Percentiles rank a stretch among this genome's conserved stretches.
Conservation (phyloP, 192 early-diverging fungal genomes). For the Coemansia sp. region DNA sequence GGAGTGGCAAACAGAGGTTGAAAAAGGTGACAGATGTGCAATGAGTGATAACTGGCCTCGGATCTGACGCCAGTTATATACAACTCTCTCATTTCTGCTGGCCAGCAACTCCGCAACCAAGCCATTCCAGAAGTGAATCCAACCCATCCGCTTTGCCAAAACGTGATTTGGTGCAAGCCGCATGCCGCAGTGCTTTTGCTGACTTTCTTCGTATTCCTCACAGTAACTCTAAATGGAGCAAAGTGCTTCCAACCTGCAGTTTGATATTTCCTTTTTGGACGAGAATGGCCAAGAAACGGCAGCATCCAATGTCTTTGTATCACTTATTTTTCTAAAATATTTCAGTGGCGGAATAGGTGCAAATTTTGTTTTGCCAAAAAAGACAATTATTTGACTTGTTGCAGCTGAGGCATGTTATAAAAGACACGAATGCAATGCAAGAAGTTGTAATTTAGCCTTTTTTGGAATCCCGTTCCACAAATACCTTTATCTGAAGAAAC, state of each 20-base stretch:
- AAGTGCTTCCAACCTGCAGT: neutral
- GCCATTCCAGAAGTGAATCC: neutral
- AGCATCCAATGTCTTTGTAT: neutral
- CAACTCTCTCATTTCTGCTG: neutral
- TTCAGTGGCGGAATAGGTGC: neutral
- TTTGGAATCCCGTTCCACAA: constrained; percentile 8
- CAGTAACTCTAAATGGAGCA: neutral
- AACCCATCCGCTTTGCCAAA: neutral
- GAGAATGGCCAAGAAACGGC: neutral
- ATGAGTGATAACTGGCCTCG: neutral
- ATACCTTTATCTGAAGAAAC: neutral
- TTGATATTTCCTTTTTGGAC: neutral
- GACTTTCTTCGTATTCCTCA: constrained; percentile 4
- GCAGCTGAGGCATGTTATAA: neutral
- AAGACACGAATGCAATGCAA: neutral
- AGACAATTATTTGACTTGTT: neutral
- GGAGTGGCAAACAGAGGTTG: neutral
- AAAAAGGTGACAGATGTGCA: neutral
- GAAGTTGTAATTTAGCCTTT: constrained; percentile 23
- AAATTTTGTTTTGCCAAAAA: neutral
- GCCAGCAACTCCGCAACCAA: neutral
- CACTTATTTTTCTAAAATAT: neutral
- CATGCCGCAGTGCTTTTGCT: neutral
- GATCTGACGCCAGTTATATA: neutral
- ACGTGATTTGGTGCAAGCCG: neutral